Evolutionary conservation across 345 rosid genomes (phyloP), one percentile per base, ranked within the genome.

Genomic region (Populus deltoides): DNA sequence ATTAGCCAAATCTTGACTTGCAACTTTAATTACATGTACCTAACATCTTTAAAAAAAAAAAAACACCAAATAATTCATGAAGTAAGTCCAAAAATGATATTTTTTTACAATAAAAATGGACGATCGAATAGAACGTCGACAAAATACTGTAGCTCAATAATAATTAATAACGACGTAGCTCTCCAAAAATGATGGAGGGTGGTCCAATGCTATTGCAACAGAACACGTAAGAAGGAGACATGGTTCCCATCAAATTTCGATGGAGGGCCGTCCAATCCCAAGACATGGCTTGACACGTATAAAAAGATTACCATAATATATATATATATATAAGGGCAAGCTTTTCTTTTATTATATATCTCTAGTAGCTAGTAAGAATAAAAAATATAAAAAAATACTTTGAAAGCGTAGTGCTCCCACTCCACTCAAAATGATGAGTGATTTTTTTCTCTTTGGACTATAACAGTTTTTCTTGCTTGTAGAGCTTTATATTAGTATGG

Each of bases 161-260:
- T 41, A 41, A 41, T 41, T 41, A 41, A 2, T 47, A 13, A 4
- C 1, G 18, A 1, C 16, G 0, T 13, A 24, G 11, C 25, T 16
- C 41, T 77, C 80, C 79, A 12, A 18, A 77, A 41, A 39, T 18
- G 61, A 43, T 39, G 80, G 80, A 71, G 80, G n/a, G 13, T 0
- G n/a, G 51, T 29, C 75, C 70, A 71, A 45, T 24, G 70, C 33
- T 7, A 33, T 11, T 1, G 70, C 33, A 31, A 10, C 75, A 70
- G 0, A 22, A 63, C 43, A 24, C 6, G 35, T n/a, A 61, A 2
- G 27, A 69, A 59, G 62, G 62, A 57, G 74, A 77, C 70, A n/a
- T 43, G 33, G 70, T 71, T 6, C 38, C 3, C 63, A 43, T 33
- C 62, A 45, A 51, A 1, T 2, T 38, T 31, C 31, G 41, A 38